Evolutionary conservation across 148 eudicot genomes (phyloP).

Genomic region (Rheum nobile): DNA sequence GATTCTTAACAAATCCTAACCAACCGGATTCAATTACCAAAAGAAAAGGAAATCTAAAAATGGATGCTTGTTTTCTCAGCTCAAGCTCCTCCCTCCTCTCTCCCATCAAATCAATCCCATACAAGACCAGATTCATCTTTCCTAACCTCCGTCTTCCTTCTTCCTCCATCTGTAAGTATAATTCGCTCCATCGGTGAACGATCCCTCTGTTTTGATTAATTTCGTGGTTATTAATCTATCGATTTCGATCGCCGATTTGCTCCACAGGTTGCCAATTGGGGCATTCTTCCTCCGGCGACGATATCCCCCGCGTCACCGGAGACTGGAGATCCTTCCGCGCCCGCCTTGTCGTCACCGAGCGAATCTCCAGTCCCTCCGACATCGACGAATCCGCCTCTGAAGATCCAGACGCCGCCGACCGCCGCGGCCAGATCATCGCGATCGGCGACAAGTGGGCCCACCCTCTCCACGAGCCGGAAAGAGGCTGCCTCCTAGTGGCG

Average conservation of each 20-base stretch:
- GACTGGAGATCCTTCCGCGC: conserved; percentile 95
- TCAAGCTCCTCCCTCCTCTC: conserved; percentile 28
- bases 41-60: conserved; percentile 17
- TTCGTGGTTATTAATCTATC: neutral
- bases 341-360: conserved; percentile 56
- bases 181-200: neutral
- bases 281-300: conserved; percentile 37
- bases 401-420: conserved; percentile 10
- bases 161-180: neutral
- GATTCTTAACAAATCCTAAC: too few relatives aligned
- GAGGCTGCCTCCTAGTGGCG: conserved; percentile 79
- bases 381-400: neutral
- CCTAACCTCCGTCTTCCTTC: neutral
- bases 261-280: conserved; percentile 33
- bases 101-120: neutral
- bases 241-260: neutral
- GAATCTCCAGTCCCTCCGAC: conserved; percentile 12
- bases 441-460: conserved; percentile 73
- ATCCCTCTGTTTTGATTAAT: neutral
- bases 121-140: neutral
- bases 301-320: conserved; percentile 6
- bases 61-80: conserved; percentile 74
- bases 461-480: conserved; percentile 64
- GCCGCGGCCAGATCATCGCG: conserved; percentile 16
- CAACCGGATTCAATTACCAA: neutral